These are phyloP conservation scores for Strobilomyces dryophilus DNA, from an alignment of 768 basidiomycete species.

Conservation along the genomic window DNA sequence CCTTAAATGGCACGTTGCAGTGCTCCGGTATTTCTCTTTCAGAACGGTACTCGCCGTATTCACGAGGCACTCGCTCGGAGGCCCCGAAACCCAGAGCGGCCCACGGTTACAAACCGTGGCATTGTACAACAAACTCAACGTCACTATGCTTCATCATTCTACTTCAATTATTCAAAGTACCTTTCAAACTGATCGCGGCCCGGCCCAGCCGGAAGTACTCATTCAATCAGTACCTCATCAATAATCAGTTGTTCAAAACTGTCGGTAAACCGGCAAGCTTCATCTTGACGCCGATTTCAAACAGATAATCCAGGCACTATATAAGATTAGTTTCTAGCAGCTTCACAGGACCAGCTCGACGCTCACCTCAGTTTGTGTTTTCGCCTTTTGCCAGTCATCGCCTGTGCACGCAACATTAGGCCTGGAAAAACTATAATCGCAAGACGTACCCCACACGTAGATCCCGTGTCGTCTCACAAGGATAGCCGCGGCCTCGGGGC, in stretches of 20 bases:
- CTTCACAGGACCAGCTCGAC: background rate
- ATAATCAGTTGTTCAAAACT: slow-evolving; percentile 26
- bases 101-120: background rate
- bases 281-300: slow-evolving; percentile 86
- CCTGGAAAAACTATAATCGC: background rate
- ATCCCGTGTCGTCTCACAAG: slow-evolving; percentile 78
- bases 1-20: slow-evolving; percentile 9
- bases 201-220: background rate
- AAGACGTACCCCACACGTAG: slow-evolving; percentile 76
- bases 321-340: background rate
- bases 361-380: slow-evolving; percentile 76
- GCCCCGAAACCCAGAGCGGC: background rate
- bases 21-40: background rate
- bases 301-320: slow-evolving; percentile 86
- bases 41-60: background rate
- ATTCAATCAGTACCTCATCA: background rate
- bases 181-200: background rate
- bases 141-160: background rate
- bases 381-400: slow-evolving; percentile 81
- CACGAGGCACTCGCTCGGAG: background rate
- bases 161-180: background rate
- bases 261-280: slow-evolving; percentile 58
- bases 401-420: slow-evolving; percentile 33
- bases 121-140: background rate
- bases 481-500: slow-evolving; percentile 74